Base-by-base conservation (phyloP, 2,329 filamentous ascomycete species). In the Aspergillus ibericus region DNA sequence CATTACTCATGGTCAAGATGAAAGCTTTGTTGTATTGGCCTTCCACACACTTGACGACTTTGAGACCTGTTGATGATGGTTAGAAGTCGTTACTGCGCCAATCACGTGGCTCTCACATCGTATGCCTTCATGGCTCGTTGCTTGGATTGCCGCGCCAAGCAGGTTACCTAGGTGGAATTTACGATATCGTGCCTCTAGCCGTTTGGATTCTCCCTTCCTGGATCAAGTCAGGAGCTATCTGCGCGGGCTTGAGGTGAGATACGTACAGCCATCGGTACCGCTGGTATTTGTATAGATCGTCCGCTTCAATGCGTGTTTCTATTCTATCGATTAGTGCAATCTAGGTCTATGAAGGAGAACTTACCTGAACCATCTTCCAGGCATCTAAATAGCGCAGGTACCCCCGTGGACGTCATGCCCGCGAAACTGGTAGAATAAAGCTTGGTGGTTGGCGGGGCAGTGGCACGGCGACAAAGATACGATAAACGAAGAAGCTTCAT, bases 241-340 rank as follows among this genome's bases (percentile, higher is more conserved):
- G 9, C 8, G 20, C 52, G 32, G 34, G 29, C 42, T 54, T 50
- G 38, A 22, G 25, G 53, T 18, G 35, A 32, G 35, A 35, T 29
- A 60, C 62, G 44, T 58, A 67, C 69, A 71, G 55, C 66, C 68
- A 70, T 32, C 68, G 60, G 53, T 70, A 65, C 20, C 69, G 63
- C 55, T 67, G 62, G 53, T 70, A 71, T 54, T 44, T 59, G 53
- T 65, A 71, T 2, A 72, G 58, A 18, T 70, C 68, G 32, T 65
- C 63, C 57, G 66, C 67, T 18, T 46, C 53, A 18, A 66, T 63
- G 12, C 36, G 59, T 52, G 47, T 29, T 29, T 66, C 64, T 64
- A n/a, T n/a, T n/a, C n/a, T n/a, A n/a, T n/a, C n/a, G n/a, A n/a
- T n/a, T n/a, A n/a, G n/a, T n/a, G n/a, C n/a, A n/a, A n/a, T n/a